Base-by-base conservation (phyloP, 345 rosid genomes). In the Erucastrum elatum region DNA sequence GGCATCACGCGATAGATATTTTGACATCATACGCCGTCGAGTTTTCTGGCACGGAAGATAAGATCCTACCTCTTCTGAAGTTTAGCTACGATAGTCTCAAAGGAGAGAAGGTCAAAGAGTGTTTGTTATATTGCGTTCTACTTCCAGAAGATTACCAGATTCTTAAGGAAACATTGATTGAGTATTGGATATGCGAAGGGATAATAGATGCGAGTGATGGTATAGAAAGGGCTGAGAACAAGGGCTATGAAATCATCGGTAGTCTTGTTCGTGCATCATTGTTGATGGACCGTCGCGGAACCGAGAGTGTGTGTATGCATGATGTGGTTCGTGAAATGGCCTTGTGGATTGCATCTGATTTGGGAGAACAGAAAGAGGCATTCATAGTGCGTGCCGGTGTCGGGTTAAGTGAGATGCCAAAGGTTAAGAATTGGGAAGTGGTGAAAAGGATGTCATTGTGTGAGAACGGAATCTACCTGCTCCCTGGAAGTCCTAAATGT, bases 81-180 rank as follows among this genome's bases (percentile, higher is more conserved):
- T 78, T 66, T 77, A 86, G 87, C 25, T 82, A 82, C 17, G 76
- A 71, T 37, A 11, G 37, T 1, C 51, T 84, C 21, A 7, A 58
- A 10, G 71, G 21, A 10, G 62, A 71, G 3, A 62, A 21, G 21
- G 37, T 0, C 12, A 15, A 6, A 71, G 69, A 49, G 3, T 86
- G 89, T 55, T 84, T 86, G 41, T 71, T 84, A 8, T 83, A 80
- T 44, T 84, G 82, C 10, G 63, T 77, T 75, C 75, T 86, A n/a
- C 84, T 64, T 58, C 87, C 86, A 0, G 81, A 83, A 21, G 79
- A 81, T 34, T 0, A 51, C 16, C 9, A 2, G 8, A 83, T 83
- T n/a, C 27, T 21, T 15, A 30, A 34, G 29, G 5, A 64, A 2
- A 70, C 55, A 55, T 76, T 86, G 16, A 55, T 72, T 11, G 66